phyloP scores from a whole-genome alignment of 768 basidiomycete species.

The Gymnopilus dilepis region DNA sequence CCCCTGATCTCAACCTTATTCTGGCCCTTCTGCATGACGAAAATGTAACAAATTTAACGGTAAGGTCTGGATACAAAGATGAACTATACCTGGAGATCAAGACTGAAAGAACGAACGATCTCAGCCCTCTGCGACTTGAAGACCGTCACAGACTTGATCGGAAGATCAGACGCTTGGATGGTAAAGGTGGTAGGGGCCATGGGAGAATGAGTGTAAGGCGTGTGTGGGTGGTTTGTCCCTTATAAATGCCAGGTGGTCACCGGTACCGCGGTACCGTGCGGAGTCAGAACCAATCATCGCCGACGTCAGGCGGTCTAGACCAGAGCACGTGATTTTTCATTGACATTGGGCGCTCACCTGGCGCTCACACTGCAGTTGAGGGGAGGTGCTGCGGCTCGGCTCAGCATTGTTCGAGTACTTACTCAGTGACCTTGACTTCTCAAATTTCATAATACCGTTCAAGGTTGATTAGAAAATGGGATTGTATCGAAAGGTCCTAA shows the following conservation, averaged over 20 bases:
- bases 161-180: slow-evolving; percentile 43
- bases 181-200: slow-evolving; percentile 22
- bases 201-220: neutral
- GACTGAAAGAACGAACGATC: slow-evolving; percentile 53
- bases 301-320: neutral
- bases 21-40: slow-evolving; percentile 48
- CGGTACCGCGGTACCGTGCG: too few relatives aligned
- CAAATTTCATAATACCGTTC: too few relatives aligned
- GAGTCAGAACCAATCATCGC: too few relatives aligned
- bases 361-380: too few relatives aligned
- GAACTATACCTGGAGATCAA: slow-evolving; percentile 54
- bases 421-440: too few relatives aligned
- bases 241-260: too few relatives aligned
- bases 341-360: too few relatives aligned
- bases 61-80: neutral
- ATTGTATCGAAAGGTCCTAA: too few relatives aligned
- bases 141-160: slow-evolving; percentile 60
- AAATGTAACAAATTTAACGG: neutral
- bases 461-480: too few relatives aligned
- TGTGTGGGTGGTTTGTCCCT: too few relatives aligned
- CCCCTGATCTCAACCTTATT: slow-evolving; percentile 55
- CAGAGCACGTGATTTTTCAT: neutral
- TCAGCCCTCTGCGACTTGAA: slow-evolving; percentile 62
- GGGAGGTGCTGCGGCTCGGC: too few relatives aligned
- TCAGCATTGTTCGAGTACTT: too few relatives aligned